phyloP scores from a whole-genome alignment of 345 rosid species.

The Raphanus raphanistrum region DNA sequence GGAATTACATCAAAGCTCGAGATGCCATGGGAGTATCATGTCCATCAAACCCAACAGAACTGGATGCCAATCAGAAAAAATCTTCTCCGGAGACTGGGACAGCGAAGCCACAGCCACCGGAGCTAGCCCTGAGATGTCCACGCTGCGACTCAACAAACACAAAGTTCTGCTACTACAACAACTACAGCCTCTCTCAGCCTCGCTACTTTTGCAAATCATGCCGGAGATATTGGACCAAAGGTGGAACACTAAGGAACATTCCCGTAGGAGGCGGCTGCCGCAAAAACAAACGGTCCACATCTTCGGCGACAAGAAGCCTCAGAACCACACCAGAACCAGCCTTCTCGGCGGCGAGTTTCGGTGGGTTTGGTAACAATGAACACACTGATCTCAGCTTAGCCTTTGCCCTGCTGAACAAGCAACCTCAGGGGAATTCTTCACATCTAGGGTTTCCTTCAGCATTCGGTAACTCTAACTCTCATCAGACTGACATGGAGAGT shows the following conservation, averaged over 20 bases:
- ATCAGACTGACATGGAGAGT: slow-evolving; percentile 30
- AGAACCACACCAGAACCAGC: slow-evolving; percentile 41
- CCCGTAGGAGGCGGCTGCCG: slow-evolving; percentile 84
- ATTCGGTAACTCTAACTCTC: slow-evolving; percentile 28
- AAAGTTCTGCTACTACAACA: slow-evolving; percentile 88
- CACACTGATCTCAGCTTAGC: slow-evolving; percentile 68
- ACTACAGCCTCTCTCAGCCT: slow-evolving; percentile 84
- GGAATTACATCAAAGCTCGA: slow-evolving; percentile 28
- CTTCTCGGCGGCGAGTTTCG: slow-evolving; percentile 43
- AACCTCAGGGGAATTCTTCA: slow-evolving; percentile 34
- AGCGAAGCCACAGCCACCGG: slow-evolving; percentile 57
- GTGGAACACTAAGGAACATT: slow-evolving; percentile 73
- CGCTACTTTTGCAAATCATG: slow-evolving; percentile 86
- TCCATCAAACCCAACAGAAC: slow-evolving; percentile 20
- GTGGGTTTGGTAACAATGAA: slow-evolving; percentile 43
- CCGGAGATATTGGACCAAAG: slow-evolving; percentile 86
- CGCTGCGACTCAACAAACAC: slow-evolving; percentile 82
- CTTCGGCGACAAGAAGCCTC: slow-evolving; percentile 44
- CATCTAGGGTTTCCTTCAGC: slow-evolving; percentile 52
- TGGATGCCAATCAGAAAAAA: slow-evolving; percentile 28
- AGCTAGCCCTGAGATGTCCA: slow-evolving; percentile 69
- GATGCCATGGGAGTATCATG: slow-evolving; percentile 32
- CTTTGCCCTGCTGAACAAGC: slow-evolving; percentile 73
- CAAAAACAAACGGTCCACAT: slow-evolving; percentile 65
- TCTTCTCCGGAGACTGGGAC: slow-evolving; percentile 15